Evolutionary conservation across 148 eudicot species (phyloP).

Genomic region (Rhododendron griersonianum): DNA sequence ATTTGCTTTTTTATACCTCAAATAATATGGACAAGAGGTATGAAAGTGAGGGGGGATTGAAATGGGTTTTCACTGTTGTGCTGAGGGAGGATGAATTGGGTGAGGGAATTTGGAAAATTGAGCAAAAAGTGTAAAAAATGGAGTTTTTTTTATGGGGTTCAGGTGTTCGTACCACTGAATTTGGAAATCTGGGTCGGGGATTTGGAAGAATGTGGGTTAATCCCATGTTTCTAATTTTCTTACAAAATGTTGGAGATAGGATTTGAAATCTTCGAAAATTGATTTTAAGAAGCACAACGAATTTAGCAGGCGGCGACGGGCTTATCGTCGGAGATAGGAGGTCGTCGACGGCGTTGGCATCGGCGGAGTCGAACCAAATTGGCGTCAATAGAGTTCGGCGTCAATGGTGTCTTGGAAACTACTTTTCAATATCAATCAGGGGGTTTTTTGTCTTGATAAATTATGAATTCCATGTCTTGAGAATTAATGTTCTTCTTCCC

Average conservation of each 20-base stretch:
- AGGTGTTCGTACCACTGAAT: neutral
- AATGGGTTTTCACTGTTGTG: conserved; percentile 11
- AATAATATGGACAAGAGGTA: too few species aligned
- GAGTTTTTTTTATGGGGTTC: neutral
- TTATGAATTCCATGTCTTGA: too few species aligned
- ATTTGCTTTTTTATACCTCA: too few species aligned
- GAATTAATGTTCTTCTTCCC: too few species aligned
- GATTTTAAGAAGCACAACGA: neutral
- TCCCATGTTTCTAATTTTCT: conserved; percentile 4
- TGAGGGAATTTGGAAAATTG: neutral
- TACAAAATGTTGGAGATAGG: neutral
- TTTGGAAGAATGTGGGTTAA: neutral
- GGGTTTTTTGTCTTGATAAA: too few species aligned
- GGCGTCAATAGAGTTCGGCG: too few species aligned
- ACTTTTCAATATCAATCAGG: too few species aligned
- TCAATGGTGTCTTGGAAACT: too few species aligned
- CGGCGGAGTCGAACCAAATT: too few species aligned
- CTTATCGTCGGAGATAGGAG: too few species aligned
- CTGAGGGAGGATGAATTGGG: conserved; percentile 7
- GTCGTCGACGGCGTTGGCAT: too few species aligned
- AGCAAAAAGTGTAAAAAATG: neutral
- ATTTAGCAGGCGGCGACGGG: neutral
- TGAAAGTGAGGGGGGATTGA: neutral
- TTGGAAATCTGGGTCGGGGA: conserved; percentile 6
- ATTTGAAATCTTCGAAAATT: neutral